Base-by-base conservation (phyloP, 768 basidiomycete genomes). In the Panaeolus cyanescens region DNA sequence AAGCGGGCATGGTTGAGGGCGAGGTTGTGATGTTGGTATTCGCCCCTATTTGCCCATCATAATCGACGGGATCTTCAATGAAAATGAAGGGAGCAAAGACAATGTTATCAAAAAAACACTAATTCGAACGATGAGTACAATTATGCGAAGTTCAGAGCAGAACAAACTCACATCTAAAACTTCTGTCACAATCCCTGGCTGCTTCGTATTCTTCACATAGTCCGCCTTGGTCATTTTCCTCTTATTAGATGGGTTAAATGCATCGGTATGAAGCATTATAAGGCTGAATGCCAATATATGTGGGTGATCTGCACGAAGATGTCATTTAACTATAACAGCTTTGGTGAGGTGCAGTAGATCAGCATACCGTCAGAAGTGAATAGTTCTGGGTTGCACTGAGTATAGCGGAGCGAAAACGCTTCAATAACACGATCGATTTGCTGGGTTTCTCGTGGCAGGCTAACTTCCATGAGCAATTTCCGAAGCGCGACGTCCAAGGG, bases 341-440 rank as follows among this genome's bases (percentile, higher is more conserved):
- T 40, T 45, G 34, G 31, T 25, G 22, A 31, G 28, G 10, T 7
- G 42, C 36, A 13, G 8, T 15, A 54, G 32, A 55, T 15, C 5
- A 2, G 5, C 80, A 61, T 67, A 92, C 94, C 95, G 69, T 91
- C 83, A 17, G 89, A 87, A 12, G 78, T 77, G 69, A 96, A 98
- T 39, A 98, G 72, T 37, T 79, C 83, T 54, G 90, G 89, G 71
- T 99, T 96, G 72, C 94, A 95, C 53, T 83, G 79, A 61, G 87
- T 76, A 74, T 97, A 99, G 62, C 91, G 85, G 42, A 79, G 81
- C 5, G 96, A 92, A 74, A 99, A 99, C 0, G 93, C 92, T 75
- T 99, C 95, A 68, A 99, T 93, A 54, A 98, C 93, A 60, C 97
- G 84, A 74, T 99, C 97, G 61, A 99, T 99, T 74, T 99, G 96